Evolutionary conservation across 352 stramenopile genomes (phyloP).

Genomic region (Globisporangium alternatum): DNA sequence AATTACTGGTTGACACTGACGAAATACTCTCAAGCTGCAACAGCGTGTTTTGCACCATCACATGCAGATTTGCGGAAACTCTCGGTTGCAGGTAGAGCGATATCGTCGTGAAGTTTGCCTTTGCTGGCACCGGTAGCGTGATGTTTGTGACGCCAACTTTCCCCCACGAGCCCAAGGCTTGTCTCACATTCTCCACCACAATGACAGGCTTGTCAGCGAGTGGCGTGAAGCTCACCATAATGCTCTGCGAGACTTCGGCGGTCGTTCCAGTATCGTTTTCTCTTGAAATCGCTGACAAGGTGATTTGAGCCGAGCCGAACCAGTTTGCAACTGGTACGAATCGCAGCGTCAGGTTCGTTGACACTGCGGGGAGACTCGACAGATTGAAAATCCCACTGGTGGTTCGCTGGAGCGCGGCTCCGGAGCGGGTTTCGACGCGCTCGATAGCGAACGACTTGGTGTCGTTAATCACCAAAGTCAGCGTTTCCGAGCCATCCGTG

Average conservation of each 20-base stretch:
- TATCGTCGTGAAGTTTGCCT: constrained; percentile 32
- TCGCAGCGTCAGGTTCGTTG: constrained; percentile 24
- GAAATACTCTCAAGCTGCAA: constrained; percentile 27
- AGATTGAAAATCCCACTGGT: constrained; percentile 27
- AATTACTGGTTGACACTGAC: constrained; percentile 24
- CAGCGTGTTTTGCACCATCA: constrained; percentile 35
- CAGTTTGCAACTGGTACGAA: constrained; percentile 26
- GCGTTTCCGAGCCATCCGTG: constrained; percentile 39
- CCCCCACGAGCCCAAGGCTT: constrained; percentile 26
- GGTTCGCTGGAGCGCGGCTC: constrained; percentile 25
- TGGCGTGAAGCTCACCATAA: constrained; percentile 32
- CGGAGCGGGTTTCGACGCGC: constrained; percentile 21
- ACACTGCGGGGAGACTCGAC: constrained; percentile 9
- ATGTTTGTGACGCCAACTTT: constrained; percentile 36
- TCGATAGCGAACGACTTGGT: constrained; percentile 20
- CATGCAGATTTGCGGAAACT: constrained; percentile 24
- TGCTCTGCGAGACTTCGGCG: constrained; percentile 15
- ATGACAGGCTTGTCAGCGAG: constrained; percentile 38
- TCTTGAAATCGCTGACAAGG: constrained; percentile 32
- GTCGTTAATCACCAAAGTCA: constrained; percentile 33
- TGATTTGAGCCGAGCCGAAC: constrained; percentile 34
- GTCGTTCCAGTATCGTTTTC: constrained; percentile 27
- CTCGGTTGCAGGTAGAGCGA: constrained; percentile 34
- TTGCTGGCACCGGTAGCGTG: constrained; percentile 25
- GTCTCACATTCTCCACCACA: constrained; percentile 34